Percentiles rank a stretch among this genome's conserved stretches.
Evolutionary conservation across 768 basidiomycete species (phyloP).

Genomic region (Gymnopilus junonius): DNA sequence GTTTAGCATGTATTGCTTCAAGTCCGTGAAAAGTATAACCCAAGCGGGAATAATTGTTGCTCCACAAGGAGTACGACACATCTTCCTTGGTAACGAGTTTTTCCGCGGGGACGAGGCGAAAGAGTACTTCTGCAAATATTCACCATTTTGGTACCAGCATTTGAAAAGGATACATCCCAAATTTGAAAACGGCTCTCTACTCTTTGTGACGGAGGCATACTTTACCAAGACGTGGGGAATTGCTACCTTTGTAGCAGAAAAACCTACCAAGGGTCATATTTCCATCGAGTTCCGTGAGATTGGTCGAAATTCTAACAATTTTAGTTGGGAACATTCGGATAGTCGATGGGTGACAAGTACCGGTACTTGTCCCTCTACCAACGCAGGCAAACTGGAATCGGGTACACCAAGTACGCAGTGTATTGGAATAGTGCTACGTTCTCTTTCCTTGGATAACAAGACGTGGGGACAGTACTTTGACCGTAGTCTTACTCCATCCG

Average conservation of each 20-base stretch:
- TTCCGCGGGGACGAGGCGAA: not conserved
- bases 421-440: conserved; percentile 1
- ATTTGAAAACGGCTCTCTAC: conserved; percentile 8
- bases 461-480: conserved; percentile 4
- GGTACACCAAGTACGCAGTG: conserved; percentile 2
- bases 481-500: not conserved
- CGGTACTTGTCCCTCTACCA: not conserved
- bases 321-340: not conserved
- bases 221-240: conserved; percentile 11
- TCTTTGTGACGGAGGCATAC: conserved; percentile 4
- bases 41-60: conserved; percentile 8
- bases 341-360: not conserved
- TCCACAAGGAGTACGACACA: not conserved
- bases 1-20: not conserved
- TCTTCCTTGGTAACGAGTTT: not conserved
- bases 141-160: conserved; percentile 14
- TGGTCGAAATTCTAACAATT: not conserved
- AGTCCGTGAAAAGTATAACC: not conserved
- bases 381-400: not conserved
- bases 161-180: not conserved
- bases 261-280: not conserved
- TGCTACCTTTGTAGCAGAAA: conserved; percentile 2
- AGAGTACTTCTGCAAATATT: conserved; percentile 6
- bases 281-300: not conserved
- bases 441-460: not conserved